Evolutionary conservation across 306 rosid species (phyloP).

Genomic region (Carpinus viminea): DNA sequence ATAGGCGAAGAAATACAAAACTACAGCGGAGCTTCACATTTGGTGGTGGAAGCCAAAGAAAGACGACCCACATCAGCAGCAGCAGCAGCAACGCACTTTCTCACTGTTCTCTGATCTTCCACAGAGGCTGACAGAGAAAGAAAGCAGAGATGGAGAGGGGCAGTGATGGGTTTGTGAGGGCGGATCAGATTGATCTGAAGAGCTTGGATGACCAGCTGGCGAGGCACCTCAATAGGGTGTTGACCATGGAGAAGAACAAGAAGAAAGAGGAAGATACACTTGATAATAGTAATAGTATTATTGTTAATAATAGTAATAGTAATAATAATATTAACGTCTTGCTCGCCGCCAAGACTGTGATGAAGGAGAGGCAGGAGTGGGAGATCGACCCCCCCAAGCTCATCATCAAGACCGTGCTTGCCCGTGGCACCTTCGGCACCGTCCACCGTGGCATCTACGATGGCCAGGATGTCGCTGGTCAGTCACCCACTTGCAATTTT

Average conservation of each 20-base stretch:
- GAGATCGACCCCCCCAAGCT: slow-evolving; percentile 94
- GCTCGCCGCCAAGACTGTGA: slow-evolving; percentile 19
- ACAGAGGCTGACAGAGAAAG: background rate
- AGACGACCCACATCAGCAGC: slow-evolving; percentile 7
- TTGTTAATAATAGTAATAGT: slow-evolving; percentile 15
- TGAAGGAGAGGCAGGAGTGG: slow-evolving; percentile 77
- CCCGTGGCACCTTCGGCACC: slow-evolving; percentile 90
- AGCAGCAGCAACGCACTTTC: background rate
- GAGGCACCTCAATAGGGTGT: slow-evolving; percentile 74
- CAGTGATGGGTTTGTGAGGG: slow-evolving; percentile 89
- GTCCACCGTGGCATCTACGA: slow-evolving; percentile 96
- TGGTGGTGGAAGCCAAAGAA: slow-evolving; percentile 23
- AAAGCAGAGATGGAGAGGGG: slow-evolving; percentile 62
- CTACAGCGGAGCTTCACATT: slow-evolving; percentile 18
- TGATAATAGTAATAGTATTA: background rate
- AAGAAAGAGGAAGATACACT: slow-evolving; percentile 41
- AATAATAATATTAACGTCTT: background rate
- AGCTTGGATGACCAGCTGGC: slow-evolving; percentile 95
- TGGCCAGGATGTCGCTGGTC: slow-evolving; percentile 89
- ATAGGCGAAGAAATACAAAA: slow-evolving; percentile 14
- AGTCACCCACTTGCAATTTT: slow-evolving; percentile 3
- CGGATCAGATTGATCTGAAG: slow-evolving; percentile 99
- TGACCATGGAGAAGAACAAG: slow-evolving; percentile 78
- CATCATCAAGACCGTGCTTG: slow-evolving; percentile 73
- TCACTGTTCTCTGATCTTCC: background rate